Percentiles rank a stretch among this genome's conserved stretches.
Evolutionary conservation across 495 filamentous ascomycete genomes (phyloP).

Genomic region (Hyaloscypha finlandica): DNA sequence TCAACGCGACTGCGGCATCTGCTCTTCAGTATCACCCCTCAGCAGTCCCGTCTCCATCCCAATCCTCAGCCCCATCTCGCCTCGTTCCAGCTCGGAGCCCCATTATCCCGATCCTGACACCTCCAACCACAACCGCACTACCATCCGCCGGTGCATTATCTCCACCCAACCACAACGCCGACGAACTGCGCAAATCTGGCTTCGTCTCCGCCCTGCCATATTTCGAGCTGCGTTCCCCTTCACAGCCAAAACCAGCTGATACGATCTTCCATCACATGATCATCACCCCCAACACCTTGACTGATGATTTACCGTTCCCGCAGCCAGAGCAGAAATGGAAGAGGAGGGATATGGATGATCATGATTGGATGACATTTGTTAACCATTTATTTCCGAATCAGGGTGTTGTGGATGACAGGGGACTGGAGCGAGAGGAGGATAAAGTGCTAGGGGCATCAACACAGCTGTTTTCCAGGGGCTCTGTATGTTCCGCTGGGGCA

Average conservation of each 20-base stretch:
- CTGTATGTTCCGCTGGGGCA: background rate
- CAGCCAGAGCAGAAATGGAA: conserved; percentile 8
- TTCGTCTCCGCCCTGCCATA: conserved; percentile 16
- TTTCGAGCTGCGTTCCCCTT: conserved; percentile 8
- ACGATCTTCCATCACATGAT: conserved; percentile 11
- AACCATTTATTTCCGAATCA: conserved; percentile 15
- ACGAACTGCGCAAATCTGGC: conserved; percentile 6
- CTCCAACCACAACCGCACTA: background rate
- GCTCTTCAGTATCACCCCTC: background rate
- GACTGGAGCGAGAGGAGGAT: background rate
- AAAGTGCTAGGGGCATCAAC: background rate
- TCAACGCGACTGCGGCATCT: background rate
- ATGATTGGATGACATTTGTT: conserved; percentile 14
- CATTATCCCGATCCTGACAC: conserved; percentile 1
- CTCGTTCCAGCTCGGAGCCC: background rate
- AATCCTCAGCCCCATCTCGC: background rate
- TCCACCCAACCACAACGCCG: background rate
- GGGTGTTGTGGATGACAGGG: background rate
- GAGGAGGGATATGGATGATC: conserved; percentile 6
- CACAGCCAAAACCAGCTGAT: background rate
- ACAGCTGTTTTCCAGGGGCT: background rate
- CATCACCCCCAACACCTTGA: background rate
- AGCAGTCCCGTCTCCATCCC: background rate
- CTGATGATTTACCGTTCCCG: conserved; percentile 12
- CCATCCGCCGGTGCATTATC: background rate